Evolutionary conservation across 306 rosid genomes (phyloP), one percentile per base, ranked within the genome.

Genomic region (Malus sylvestris): DNA sequence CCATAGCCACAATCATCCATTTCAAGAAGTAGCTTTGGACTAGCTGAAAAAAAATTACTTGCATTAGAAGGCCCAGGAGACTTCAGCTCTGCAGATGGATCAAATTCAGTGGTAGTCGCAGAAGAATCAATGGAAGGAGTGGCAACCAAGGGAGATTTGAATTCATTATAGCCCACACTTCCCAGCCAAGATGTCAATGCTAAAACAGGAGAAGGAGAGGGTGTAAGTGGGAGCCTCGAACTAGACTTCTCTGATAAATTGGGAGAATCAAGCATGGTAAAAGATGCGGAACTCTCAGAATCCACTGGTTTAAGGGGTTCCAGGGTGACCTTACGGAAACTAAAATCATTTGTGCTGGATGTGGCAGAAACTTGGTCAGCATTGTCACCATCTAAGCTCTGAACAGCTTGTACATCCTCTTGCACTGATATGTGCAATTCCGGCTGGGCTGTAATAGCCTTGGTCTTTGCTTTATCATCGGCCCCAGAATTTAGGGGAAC

Each of bases 1-100:
- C 99, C 99, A 86, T 93, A 96, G 74, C 99, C 99, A 81, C 88
- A 88, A 73, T 96, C 97, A 79, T 96, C 83, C 85, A 88, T 75
- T 80, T 96, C 99, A 87, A 93, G 84, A 83, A 96, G 94, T 68
- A 89, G 86, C 77, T 86, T 96, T 74, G 98, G 89, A 77, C 87
- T 88, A 53, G 93, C 85, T 33, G 90, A 42, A 77, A 93, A 92
- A 83, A 83, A 81, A 79, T 88, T 73, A 85, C 83, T 87, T 70
- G 88, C 67, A 67, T 87, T 78, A 80, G 96, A 86, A 73, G 88
- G 78, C 78, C 86, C 93, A 73, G 85, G 90, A 87, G 90, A 85
- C 78, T 88, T 96, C 61, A 60, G 80, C 81, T 91, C 97, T 71
- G 90, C 86, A 53, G 96, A 83, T 69, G 82, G 87, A 81, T 93